Evolutionary conservation across 768 basidiomycete species (phyloP).

Genomic region (Kwoniella pini): DNA sequence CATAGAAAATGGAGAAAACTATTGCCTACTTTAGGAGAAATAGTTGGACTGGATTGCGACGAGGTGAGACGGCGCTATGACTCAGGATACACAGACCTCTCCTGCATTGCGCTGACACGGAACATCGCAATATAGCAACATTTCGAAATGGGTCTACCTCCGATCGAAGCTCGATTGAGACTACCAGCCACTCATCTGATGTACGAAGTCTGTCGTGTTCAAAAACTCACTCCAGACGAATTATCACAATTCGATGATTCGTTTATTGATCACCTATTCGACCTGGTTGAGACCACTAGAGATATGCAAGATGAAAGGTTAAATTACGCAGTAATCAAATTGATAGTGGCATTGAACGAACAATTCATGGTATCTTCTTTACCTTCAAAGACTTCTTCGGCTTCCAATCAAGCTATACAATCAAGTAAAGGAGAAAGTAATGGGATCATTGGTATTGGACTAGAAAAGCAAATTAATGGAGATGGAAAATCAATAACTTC

Average conservation of each 20-base stretch:
- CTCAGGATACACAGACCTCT: too few species aligned
- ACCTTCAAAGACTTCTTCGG: constrained; percentile 27
- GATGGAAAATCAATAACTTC: constrained; percentile 13
- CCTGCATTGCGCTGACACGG: neutral
- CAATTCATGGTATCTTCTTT: constrained; percentile 95
- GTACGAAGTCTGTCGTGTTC: constrained; percentile 91
- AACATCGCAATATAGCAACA: constrained; percentile 15
- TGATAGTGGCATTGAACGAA: constrained; percentile 90
- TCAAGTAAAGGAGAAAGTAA: neutral
- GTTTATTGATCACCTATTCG: constrained; percentile 87
- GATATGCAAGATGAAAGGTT: constrained; percentile 85
- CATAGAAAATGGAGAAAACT: constrained; percentile 81
- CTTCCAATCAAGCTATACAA: constrained; percentile 10
- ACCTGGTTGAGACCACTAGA: constrained; percentile 88
- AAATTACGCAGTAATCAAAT: constrained; percentile 92
- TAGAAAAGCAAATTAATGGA: constrained; percentile 15
- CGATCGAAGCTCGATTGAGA: constrained; percentile 81
- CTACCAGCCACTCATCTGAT: constrained; percentile 70
- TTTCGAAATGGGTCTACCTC: constrained; percentile 53
- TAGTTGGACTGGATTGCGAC: constrained; percentile 60
- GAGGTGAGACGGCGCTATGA: constrained; percentile 61
- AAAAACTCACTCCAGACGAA: constrained; percentile 74
- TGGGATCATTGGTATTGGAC: neutral
- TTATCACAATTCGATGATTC: constrained; percentile 80
- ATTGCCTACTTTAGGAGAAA: constrained; percentile 74